phyloP scores from a whole-genome alignment of 371 early-diverging fungal species.

The Entomophthora muscae region DNA sequence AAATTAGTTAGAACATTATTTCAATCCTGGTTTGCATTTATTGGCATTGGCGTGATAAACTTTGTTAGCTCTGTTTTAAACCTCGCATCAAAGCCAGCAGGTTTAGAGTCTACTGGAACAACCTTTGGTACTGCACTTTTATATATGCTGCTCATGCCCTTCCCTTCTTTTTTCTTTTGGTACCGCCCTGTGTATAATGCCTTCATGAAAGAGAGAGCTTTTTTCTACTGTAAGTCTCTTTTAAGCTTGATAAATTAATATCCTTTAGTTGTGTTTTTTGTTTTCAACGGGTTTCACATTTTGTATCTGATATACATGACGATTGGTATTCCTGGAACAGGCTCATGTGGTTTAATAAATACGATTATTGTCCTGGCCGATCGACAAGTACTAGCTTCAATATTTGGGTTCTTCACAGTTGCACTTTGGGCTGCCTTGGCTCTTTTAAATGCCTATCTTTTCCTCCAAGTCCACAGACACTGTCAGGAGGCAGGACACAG shows the following conservation, averaged over 20 bases:
- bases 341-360: slow-evolving; percentile 67
- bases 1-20: slow-evolving; percentile 43
- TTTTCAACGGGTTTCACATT: slow-evolving; percentile 75
- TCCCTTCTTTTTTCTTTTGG: slow-evolving; percentile 70
- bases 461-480: slow-evolving; percentile 46
- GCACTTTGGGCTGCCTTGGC: slow-evolving; percentile 20
- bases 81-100: slow-evolving; percentile 32
- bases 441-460: slow-evolving; percentile 22
- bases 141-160: slow-evolving; percentile 55
- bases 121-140: slow-evolving; percentile 61
- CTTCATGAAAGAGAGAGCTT: slow-evolving; percentile 68
- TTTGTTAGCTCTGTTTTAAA: neutral
- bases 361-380: slow-evolving; percentile 50
- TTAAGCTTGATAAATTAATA: neutral
- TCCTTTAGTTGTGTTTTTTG: slow-evolving; percentile 44
- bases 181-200: slow-evolving; percentile 80
- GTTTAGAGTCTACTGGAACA: slow-evolving; percentile 43
- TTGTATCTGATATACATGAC: slow-evolving; percentile 67
- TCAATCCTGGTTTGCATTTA: slow-evolving; percentile 57
- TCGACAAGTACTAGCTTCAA: slow-evolving; percentile 38
- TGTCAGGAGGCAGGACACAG: slow-evolving; percentile 67
- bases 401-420: slow-evolving; percentile 46
- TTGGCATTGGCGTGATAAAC: slow-evolving; percentile 21
- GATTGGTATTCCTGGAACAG: slow-evolving; percentile 63
- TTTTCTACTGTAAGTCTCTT: slow-evolving; percentile 59